Base-by-base conservation (phyloP, 495 filamentous ascomycete species). In the Tuber calosporum region DNA sequence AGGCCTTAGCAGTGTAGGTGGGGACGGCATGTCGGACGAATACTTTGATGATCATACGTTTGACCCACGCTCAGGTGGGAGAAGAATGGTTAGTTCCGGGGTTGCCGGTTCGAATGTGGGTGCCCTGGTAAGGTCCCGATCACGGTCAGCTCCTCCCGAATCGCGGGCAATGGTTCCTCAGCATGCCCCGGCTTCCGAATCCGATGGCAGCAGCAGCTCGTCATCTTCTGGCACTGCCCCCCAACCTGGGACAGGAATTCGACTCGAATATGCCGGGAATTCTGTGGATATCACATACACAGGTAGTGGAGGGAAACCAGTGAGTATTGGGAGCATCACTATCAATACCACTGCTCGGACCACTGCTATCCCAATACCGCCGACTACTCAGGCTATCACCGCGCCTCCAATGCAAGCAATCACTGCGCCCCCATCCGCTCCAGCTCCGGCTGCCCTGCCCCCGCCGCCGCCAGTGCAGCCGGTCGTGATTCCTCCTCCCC, bases 261-360 rank as follows among this genome's bases (percentile, higher is more conserved):
- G 79, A 66, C 62, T 81, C 69, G 79, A 81, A 66, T 78, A 78
- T 71, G 79, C 68, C 53, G 79, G 79, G 8, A 70, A 78, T 43
- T 78, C 79, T 1, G 77, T 81, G 67, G 79, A 81, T 42, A 81
- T 81, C 66, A 77, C 72, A 7, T 80, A 80, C 53, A 75, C 70
- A 13, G 75, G 79, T 34, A 66, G 72, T 26, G 72, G 72, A 40
- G 79, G 78, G 41, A 81, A 81, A 58, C 73, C 79, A 19, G 41
- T 80, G 30, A 76, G 68, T 38, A 76, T 81, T 40, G 79, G 79
- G 39, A 81, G 77, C 34, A 81, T 81, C 45, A 81, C 79, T 13
- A 81, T 81, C 53, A 81, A 81, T 36, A 81, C 79, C 15, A 81
- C 79, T 7, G 80, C 79, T 30, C 79, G 79, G 38, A 81, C 79